Base-by-base conservation (phyloP, 192 early-diverging fungal genomes). In the Backusella psychrophila region DNA sequence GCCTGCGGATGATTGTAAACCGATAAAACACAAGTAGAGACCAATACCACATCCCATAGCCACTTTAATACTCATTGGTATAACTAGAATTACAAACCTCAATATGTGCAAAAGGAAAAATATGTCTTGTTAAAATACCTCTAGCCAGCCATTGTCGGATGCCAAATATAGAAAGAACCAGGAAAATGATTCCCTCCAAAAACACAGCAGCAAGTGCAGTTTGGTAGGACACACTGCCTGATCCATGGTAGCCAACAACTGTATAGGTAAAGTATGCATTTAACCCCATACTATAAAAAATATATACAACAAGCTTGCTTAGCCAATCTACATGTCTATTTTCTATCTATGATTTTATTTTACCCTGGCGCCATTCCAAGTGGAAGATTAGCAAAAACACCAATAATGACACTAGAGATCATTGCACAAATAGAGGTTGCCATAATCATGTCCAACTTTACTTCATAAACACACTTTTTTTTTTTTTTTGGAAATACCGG, bases 201-300 rank as follows among this genome's bases (percentile, higher is more conserved):
- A 92, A 92, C 66, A 95, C 93, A 15, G 93, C 93, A 7, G 91
- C 85, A 41, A 95, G 75, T 11, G 92, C 91, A 21, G 87, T 89
- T 49, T 84, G 66, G 77, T 91, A 92, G 38, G 86, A 73, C 14
- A 93, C 86, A 49, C 87, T 91, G 44, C 92, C 93, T 19, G 88
- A 90, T 1, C 93, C 93, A 70, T 90, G 91, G 79, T 72, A 80
- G 14, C 92, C 93, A 15, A 95, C 93, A 26, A 95, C 91, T 0
- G 91, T 93, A 77, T 93, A 95, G 11, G 93, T 89, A 80, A 95
- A 94, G 78, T 94, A 95, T 33, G 93, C 92, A 73, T 92, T 94
- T 59, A 94, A 84, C 2, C 94, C 94, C 90, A 95, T 90, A 63
- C 85, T 86, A 59, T 15, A n/a, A 31, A 63, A 39, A 63, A 31